These are phyloP conservation scores for Arthroderma sp. DNA, from an alignment of 2,329 filamentous ascomycete genomes.

Conservation along the genomic window DNA sequence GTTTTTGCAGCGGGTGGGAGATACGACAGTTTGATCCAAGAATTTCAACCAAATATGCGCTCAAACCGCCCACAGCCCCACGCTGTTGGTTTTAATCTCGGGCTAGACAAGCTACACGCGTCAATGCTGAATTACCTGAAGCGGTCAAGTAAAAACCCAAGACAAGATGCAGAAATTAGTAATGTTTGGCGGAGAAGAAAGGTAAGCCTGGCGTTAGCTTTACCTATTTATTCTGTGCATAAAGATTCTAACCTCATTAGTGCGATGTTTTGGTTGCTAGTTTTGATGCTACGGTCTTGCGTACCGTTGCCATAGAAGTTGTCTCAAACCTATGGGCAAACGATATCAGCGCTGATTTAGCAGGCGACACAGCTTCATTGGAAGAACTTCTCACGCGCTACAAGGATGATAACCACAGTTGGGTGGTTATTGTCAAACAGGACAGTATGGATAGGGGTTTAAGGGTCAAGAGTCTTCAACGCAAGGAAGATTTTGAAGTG, in stretches of 20 bases:
- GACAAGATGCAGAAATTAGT: conserved; percentile 54
- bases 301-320: conserved; percentile 62
- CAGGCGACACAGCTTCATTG: conserved; percentile 61
- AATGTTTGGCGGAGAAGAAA: conserved; percentile 49
- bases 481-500: conserved; percentile 73
- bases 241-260: conserved; percentile 24
- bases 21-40: conserved; percentile 79
- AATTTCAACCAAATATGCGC: conserved; percentile 60
- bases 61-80: conserved; percentile 54
- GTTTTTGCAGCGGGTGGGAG: conserved; percentile 88
- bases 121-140: conserved; percentile 43
- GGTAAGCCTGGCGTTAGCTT: conserved; percentile 33
- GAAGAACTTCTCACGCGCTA: conserved; percentile 58
- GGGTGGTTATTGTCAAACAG: conserved; percentile 77
- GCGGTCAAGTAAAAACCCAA: conserved; percentile 39
- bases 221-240: neutral
- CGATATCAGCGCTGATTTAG: conserved; percentile 78
- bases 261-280: conserved; percentile 86
- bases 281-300: conserved; percentile 64
- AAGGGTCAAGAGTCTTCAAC: conserved; percentile 65
- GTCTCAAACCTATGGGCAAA: conserved; percentile 68
- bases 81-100: conserved; percentile 83
- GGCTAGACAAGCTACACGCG: conserved; percentile 68
- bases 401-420: conserved; percentile 67
- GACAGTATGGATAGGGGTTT: conserved; percentile 44